Conservation (phyloP, 345 rosid species). For the Acer yangbiense region DNA sequence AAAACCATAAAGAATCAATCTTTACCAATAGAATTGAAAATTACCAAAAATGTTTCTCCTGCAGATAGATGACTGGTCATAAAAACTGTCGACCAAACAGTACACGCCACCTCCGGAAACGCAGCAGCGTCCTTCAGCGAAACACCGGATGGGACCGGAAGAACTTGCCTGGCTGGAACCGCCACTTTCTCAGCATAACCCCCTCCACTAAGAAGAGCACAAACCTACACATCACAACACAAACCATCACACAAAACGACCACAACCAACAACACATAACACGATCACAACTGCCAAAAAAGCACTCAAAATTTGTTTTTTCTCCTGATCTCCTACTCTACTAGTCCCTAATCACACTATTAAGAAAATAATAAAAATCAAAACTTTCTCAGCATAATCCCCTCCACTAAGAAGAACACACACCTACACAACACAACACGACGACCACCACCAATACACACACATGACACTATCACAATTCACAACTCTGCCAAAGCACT, state of each 20-base stretch:
- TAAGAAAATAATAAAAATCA: background rate
- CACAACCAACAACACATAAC: background rate
- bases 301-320: too few species aligned
- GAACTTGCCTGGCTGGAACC: conserved; percentile 61
- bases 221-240: conserved; percentile 35
- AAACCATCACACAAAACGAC: background rate
- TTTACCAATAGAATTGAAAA: background rate
- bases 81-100: conserved; percentile 76
- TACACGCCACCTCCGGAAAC: conserved; percentile 69
- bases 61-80: conserved; percentile 57
- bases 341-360: background rate
- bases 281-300: background rate
- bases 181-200: conserved; percentile 76
- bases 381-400: too few species aligned
- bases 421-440: background rate
- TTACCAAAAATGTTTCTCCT: conserved; percentile 65
- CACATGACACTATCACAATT: too few species aligned
- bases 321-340: too few species aligned
- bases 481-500: too few species aligned
- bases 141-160: conserved; percentile 53
- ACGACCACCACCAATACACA: too few species aligned
- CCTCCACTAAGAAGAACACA: conserved; percentile 39
- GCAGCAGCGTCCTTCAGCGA: conserved; percentile 59
- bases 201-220: conserved; percentile 71
- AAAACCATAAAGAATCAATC: background rate